Conservation (phyloP, 2,329 filamentous ascomycete genomes). For the Calonectria honghensis region DNA sequence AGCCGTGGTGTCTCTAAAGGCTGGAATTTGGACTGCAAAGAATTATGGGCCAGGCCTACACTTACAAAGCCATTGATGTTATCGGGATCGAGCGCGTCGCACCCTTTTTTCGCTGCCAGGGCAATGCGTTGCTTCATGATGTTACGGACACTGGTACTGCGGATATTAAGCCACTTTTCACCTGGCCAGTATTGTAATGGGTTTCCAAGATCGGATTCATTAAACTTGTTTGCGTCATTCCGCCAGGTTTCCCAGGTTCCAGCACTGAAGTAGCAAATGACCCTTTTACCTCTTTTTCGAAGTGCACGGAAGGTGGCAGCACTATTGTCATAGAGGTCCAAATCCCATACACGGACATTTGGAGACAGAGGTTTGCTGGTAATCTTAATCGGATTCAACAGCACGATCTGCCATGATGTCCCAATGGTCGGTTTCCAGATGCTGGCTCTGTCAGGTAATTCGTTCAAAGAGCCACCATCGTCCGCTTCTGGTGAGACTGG, state of each 20-base stretch:
- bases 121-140: slow-evolving; percentile 80
- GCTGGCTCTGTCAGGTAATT: slow-evolving; percentile 49
- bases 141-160: slow-evolving; percentile 73
- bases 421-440: slow-evolving; percentile 73
- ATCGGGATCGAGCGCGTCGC: slow-evolving; percentile 82
- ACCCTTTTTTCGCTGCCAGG: slow-evolving; percentile 76
- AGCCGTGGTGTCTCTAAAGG: neutral
- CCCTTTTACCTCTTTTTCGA: slow-evolving; percentile 73
- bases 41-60: slow-evolving; percentile 29
- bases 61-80: slow-evolving; percentile 80
- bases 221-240: slow-evolving; percentile 74
- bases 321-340: slow-evolving; percentile 75
- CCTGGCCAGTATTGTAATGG: slow-evolving; percentile 77
- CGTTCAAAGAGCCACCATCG: neutral
- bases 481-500: neutral
- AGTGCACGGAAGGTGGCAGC: slow-evolving; percentile 70
- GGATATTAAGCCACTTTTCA: slow-evolving; percentile 80
- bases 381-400: slow-evolving; percentile 66
- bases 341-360: slow-evolving; percentile 69
- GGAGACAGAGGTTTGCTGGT: slow-evolving; percentile 61
- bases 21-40: neutral
- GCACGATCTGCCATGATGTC: slow-evolving; percentile 77
- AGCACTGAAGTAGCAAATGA: slow-evolving; percentile 86
- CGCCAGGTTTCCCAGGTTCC: slow-evolving; percentile 81
- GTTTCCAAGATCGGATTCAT: slow-evolving; percentile 73